A percentile compares a stretch with the other conserved stretches of the same genome.
These are phyloP conservation scores for Inga oerstediana DNA, from an alignment of 306 rosid species.

Conservation along the genomic window DNA sequence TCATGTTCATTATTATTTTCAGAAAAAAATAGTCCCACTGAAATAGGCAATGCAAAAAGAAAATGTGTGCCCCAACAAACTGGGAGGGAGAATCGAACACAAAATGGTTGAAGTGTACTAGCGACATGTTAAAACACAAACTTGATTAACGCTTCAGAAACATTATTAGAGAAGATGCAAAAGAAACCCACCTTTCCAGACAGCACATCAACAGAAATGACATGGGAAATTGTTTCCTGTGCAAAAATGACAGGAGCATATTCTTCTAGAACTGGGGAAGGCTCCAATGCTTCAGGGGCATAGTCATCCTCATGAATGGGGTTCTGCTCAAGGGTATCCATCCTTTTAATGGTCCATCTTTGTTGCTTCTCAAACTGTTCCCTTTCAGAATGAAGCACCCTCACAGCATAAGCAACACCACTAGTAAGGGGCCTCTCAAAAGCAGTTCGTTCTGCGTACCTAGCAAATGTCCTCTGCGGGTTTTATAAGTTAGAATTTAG, in stretches of 20 bases:
- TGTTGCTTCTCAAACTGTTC: conserved; percentile 96
- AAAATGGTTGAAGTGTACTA: conserved; percentile 3
- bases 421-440: conserved; percentile 98
- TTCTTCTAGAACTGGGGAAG: conserved; percentile 80
- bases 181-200: conserved; percentile 73
- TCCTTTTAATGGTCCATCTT: conserved; percentile 94
- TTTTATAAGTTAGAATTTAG: conserved; percentile 53
- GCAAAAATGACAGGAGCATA: conserved; percentile 99
- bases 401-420: conserved; percentile 98
- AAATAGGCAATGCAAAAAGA: neutral
- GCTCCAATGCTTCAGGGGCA: conserved; percentile 73
- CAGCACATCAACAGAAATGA: conserved; percentile 84
- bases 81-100: neutral
- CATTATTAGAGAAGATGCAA: conserved; percentile 24
- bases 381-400: conserved; percentile 95
- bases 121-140: neutral
- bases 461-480: conserved; percentile 80
- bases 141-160: conserved; percentile 10
- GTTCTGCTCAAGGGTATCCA: conserved; percentile 82
- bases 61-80: neutral
- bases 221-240: conserved; percentile 90
- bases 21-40: neutral
- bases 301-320: conserved; percentile 76
- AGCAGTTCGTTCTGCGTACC: conserved; percentile 93
- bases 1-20: neutral